A percentile compares a stretch with the other conserved stretches of the same genome.
Evolutionary conservation across 2,329 filamentous ascomycete genomes (phyloP).

Genomic region (Didymellaceae sp.): DNA sequence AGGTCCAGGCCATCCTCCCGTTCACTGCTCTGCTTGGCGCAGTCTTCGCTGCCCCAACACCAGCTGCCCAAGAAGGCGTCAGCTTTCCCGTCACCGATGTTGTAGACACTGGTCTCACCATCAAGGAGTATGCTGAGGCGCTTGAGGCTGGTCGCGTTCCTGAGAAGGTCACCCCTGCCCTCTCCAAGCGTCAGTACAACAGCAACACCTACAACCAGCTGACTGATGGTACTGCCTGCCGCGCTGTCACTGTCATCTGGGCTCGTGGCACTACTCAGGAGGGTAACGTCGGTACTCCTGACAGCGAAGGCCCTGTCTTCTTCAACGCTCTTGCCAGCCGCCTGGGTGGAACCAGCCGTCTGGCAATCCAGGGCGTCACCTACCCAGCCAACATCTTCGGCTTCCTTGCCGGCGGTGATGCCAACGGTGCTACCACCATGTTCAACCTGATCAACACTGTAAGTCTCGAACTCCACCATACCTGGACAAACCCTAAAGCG

Average conservation of each 20-base stretch:
- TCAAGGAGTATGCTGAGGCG: slow-evolving; percentile 31
- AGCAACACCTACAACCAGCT: slow-evolving; percentile 40
- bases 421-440: slow-evolving; percentile 53
- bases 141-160: slow-evolving; percentile 25
- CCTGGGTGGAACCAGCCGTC: slow-evolving; percentile 50
- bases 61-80: slow-evolving; percentile 16
- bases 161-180: slow-evolving; percentile 3
- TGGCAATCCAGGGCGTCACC: slow-evolving; percentile 63
- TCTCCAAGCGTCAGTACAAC: slow-evolving; percentile 27
- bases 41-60: slow-evolving; percentile 24
- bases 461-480: slow-evolving; percentile 38
- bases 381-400: slow-evolving; percentile 56
- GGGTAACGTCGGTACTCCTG: slow-evolving; percentile 58
- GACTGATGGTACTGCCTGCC: slow-evolving; percentile 48
- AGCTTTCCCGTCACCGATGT: slow-evolving; percentile 39
- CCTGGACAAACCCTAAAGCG: neutral
- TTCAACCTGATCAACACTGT: slow-evolving; percentile 43
- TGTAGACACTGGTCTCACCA: slow-evolving; percentile 30
- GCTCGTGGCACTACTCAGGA: slow-evolving; percentile 61
- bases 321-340: slow-evolving; percentile 53
- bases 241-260: slow-evolving; percentile 60
- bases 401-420: slow-evolving; percentile 56
- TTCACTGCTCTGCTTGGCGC: slow-evolving; percentile 24
- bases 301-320: slow-evolving; percentile 56
- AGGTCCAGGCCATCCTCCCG: slow-evolving; percentile 27